phyloP scores from a whole-genome alignment of 2,329 filamentous ascomycete genomes.

The Alternaria ventricosa region DNA sequence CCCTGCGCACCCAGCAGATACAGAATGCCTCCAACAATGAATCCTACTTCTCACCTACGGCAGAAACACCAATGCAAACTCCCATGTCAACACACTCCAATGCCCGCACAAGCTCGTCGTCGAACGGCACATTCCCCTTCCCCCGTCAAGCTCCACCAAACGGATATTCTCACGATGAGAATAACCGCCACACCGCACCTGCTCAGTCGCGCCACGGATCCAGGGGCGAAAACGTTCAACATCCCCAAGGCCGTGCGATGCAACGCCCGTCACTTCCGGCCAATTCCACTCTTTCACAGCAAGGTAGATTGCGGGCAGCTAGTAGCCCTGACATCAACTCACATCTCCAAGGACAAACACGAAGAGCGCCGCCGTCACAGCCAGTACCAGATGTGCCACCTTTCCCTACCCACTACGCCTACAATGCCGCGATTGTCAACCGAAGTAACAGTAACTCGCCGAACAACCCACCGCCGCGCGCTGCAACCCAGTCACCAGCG shows the following conservation, averaged over 20 bases:
- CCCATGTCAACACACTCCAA: conserved; percentile 64
- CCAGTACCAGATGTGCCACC: conserved; percentile 54
- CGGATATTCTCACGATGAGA: conserved; percentile 75
- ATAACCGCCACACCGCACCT: conserved; percentile 85
- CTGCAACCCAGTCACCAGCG: conserved; percentile 74
- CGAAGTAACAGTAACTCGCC: conserved; percentile 86
- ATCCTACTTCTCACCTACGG: conserved; percentile 91
- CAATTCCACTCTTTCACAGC: conserved; percentile 58
- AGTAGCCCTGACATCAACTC: conserved; percentile 91
- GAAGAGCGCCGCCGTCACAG: conserved; percentile 52
- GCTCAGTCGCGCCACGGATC: conserved; percentile 81
- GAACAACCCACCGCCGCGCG: conserved; percentile 71
- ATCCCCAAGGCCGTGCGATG: conserved; percentile 67
- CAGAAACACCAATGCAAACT: conserved; percentile 81
- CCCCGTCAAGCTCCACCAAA: conserved; percentile 74
- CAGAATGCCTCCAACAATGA: conserved; percentile 74
- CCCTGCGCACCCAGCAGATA: conserved; percentile 69
- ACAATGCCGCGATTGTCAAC: conserved; percentile 67
- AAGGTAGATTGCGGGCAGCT: conserved; percentile 79
- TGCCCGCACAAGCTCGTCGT: conserved; percentile 72
- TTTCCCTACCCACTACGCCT: conserved; percentile 65
- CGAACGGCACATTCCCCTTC: conserved; percentile 81
- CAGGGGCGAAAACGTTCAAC: conserved; percentile 73
- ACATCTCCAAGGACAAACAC: conserved; percentile 63
- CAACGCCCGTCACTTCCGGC: conserved; percentile 82